Evolutionary conservation across 1,284 basidiomycete species (phyloP).

Genomic region (Irpex sp.): DNA sequence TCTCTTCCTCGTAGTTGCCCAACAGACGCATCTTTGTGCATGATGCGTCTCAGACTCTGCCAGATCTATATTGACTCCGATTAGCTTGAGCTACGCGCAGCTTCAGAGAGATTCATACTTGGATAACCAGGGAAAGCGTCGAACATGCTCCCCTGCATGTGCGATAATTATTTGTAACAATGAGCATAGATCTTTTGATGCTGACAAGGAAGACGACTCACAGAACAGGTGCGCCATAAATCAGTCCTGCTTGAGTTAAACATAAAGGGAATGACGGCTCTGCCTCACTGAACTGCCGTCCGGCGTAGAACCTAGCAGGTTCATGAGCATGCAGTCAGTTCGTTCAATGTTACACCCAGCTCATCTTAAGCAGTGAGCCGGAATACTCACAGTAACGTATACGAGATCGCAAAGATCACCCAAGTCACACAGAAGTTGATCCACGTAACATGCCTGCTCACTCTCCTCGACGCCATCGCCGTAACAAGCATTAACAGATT

Average conservation of each 20-base stretch:
- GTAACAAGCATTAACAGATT: slow-evolving; percentile 26
- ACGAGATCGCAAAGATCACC: slow-evolving; percentile 33
- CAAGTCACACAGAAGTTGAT: slow-evolving; percentile 33
- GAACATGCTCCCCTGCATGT: slow-evolving; percentile 17
- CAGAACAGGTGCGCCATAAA: slow-evolving; percentile 32
- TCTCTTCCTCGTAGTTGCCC: background rate
- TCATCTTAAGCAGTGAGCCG: no score
- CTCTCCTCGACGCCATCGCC: slow-evolving; percentile 23
- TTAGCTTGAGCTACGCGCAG: no score
- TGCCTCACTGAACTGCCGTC: slow-evolving; percentile 15
- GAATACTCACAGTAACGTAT: slow-evolving; percentile 25
- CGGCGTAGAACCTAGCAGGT: slow-evolving; percentile 13
- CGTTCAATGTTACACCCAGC: no score
- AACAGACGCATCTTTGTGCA: background rate
- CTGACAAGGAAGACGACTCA: slow-evolving; percentile 14
- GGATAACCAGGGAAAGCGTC: slow-evolving; percentile 18
- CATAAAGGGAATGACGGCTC: slow-evolving; percentile 21
- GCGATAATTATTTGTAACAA: no score
- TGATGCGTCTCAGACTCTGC: background rate
- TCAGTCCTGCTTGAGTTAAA: slow-evolving; percentile 27
- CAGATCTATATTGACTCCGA: slow-evolving; percentile 3
- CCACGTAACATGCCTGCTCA: slow-evolving; percentile 32
- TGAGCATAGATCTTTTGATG: background rate
- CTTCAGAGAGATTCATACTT: background rate
- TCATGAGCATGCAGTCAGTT: no score